Conservation (phyloP, 345 rosid genomes). For the Hirschfeldia incana region DNA sequence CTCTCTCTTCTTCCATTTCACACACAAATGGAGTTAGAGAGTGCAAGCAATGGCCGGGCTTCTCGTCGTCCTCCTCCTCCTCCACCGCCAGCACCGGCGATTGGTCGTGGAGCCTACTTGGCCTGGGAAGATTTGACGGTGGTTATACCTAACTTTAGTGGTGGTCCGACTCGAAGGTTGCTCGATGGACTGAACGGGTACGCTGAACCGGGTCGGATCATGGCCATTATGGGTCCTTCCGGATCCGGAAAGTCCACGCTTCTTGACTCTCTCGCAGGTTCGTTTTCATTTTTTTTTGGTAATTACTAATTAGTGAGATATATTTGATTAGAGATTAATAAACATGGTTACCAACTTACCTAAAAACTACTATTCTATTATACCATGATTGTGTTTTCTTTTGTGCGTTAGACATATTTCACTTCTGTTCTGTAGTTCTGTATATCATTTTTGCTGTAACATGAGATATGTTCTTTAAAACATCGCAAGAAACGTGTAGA, state of each 20-base stretch:
- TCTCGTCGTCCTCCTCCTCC: conserved; percentile 33
- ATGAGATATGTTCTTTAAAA: background rate
- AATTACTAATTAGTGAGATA: background rate
- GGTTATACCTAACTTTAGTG: conserved; percentile 73
- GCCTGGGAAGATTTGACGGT: conserved; percentile 86
- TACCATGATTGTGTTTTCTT: background rate
- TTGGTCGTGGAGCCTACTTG: conserved; percentile 47
- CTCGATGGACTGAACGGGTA: conserved; percentile 79
- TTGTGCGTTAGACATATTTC: background rate
- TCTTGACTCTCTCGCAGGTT: conserved; percentile 91
- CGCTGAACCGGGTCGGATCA: conserved; percentile 92
- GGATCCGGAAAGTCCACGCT: conserved; percentile 98
- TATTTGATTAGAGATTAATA: background rate
- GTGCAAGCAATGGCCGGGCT: conserved; percentile 20
- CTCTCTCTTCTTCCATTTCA: conserved; percentile 14
- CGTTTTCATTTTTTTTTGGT: background rate
- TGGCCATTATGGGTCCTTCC: conserved; percentile 98
- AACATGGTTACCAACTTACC: background rate
- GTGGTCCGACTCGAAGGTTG: conserved; percentile 66
- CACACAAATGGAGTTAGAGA: conserved; percentile 33
- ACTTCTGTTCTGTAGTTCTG: too few species aligned
- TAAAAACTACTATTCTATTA: background rate
- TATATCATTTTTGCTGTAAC: too few species aligned
- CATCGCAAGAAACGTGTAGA: background rate
- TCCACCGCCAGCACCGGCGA: conserved; percentile 25